Evolutionary conservation across 768 basidiomycete genomes (phyloP), one percentile per base, ranked within the genome.

Genomic region (Kwoniella bestiolae): DNA sequence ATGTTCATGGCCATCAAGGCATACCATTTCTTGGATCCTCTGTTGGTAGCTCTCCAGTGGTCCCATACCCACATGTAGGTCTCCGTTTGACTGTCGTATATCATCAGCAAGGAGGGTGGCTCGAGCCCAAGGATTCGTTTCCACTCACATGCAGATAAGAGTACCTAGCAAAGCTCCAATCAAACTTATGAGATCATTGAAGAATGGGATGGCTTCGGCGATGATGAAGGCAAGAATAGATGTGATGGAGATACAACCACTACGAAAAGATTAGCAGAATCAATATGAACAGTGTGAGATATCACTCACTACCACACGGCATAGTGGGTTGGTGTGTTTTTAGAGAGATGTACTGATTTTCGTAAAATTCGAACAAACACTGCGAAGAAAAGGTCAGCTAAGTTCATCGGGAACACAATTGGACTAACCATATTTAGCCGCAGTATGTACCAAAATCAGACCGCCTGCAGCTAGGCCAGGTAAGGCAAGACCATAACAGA

Each of bases 51-150:
- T 35, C 62, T 25, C 56, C 60, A 69, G 64, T 70, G 61, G 44
- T 74, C 70, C 68, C 70, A 73, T 16, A 79, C 64, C 75, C 75
- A 79, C 78, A 79, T 77, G 64, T 56, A 70, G 26, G 67, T 70
- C 55, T 72, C 68, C 1, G 71, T 55, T 47, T 70, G 61, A n/a
- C 74, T 65, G 29, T 45, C 18, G 9, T 57, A 47, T 4, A 5
- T 25, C 46, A 23, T 8, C 2, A 29, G 52, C 11, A 9, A 7
- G n/a, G n/a, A n/a, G n/a, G n/a, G n/a, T n/a, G n/a, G n/a, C n/a
- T 21, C n/a, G 41, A 29, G 18, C 28, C 3, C 11, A 21, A 45
- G 25, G 14, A 38, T 26, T 25, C 9, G 11, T 25, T 8, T 23
- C 26, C 1, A 64, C 69, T 67, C 44, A 69, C 70, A 76, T 65